Percentiles rank a stretch among this genome's conserved stretches.
These are phyloP conservation scores for Zalerion maritima DNA, from an alignment of 495 filamentous ascomycete species.

Conservation along the genomic window DNA sequence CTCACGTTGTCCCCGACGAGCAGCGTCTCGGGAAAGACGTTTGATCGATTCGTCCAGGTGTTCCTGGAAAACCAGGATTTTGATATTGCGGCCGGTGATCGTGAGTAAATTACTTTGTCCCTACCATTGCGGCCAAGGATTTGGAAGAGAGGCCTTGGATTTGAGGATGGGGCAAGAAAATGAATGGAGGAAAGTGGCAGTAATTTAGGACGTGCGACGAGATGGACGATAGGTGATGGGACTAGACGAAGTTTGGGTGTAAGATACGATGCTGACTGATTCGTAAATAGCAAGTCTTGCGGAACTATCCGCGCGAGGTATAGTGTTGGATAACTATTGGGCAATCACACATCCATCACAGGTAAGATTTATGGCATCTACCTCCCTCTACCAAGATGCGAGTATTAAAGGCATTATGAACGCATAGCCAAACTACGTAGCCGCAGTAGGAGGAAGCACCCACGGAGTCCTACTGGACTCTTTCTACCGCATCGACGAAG, in stretches of 20 bases:
- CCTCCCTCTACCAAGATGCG: not conserved
- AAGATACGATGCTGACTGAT: too few species aligned
- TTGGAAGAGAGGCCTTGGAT: too few species aligned
- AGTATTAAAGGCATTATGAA: constrained; percentile 1
- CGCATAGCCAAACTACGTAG: constrained; percentile 44
- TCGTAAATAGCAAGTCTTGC: too few species aligned
- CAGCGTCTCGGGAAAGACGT: constrained; percentile 39
- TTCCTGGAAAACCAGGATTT: constrained; percentile 65
- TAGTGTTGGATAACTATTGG: constrained; percentile 47
- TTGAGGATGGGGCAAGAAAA: too few species aligned
- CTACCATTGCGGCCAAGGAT: too few species aligned
- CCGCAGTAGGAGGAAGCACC: constrained; percentile 47
- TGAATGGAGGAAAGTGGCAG: too few species aligned
- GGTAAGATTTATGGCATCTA: too few species aligned
- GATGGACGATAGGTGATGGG: too few species aligned
- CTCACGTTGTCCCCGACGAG: constrained; percentile 3
- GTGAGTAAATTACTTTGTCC: too few species aligned
- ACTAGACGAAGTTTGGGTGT: too few species aligned
- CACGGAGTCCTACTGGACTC: constrained; percentile 56
- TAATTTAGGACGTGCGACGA: too few species aligned
- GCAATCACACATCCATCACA: constrained; percentile 42
- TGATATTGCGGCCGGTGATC: constrained; percentile 31
- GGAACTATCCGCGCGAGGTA: constrained; percentile 45
- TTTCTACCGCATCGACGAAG: constrained; percentile 41
- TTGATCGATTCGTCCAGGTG: constrained; percentile 52